Conservation (phyloP, 108 stramenopile species). For the Skeletonema potamos region DNA sequence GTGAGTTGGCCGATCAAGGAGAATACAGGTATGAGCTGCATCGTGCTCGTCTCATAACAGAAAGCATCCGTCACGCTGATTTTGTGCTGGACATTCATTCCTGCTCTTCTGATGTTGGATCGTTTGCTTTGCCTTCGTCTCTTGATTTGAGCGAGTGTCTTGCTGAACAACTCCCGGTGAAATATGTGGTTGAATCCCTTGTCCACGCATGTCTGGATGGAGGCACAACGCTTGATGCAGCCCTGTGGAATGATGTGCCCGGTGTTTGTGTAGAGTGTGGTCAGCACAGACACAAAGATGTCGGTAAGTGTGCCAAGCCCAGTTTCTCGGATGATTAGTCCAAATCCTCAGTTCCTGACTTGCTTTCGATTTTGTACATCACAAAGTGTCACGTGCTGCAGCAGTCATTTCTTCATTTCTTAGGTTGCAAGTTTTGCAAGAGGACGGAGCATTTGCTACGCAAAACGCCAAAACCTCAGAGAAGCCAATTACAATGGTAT, state of each 20-base stretch:
- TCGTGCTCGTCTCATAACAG: conserved; percentile 23
- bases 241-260: conserved; percentile 24
- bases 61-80: conserved; percentile 35
- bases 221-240: conserved; percentile 35
- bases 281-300: conserved; percentile 33
- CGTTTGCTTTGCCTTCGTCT: conserved; percentile 42
- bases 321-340: too few relatives aligned
- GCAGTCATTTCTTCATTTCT: conserved; percentile 36
- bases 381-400: conserved; percentile 20
- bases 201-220: conserved; percentile 28
- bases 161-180: conserved; percentile 34
- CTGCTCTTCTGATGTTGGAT: conserved; percentile 36
- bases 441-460: conserved; percentile 7
- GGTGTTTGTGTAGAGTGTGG: conserved; percentile 41
- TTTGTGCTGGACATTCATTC: conserved; percentile 41
- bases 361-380: not conserved
- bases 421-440: conserved; percentile 6
- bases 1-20: conserved; percentile 15
- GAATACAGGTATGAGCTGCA: conserved; percentile 38
- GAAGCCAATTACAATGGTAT: conserved; percentile 27
- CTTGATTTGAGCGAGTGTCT: conserved; percentile 28
- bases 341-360: not conserved
- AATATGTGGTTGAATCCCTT: conserved; percentile 36
- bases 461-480: not conserved
- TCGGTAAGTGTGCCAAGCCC: not conserved